These are phyloP conservation scores for Schoenoplectus triqueter DNA, from an alignment of 202 grass and related monocot genomes.

Conservation along the genomic window DNA sequence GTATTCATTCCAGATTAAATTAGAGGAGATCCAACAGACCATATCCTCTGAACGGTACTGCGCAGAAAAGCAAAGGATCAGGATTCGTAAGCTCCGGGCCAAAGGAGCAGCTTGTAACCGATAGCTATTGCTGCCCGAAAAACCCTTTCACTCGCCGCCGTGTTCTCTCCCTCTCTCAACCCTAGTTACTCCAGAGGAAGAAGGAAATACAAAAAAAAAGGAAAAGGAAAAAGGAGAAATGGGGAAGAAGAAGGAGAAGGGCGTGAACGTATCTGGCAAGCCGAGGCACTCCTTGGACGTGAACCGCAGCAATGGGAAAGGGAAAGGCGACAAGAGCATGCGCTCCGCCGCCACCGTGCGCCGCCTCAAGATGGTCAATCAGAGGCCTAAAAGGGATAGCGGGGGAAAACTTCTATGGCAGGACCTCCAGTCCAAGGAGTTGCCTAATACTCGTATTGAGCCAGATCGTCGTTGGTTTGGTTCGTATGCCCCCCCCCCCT, in stretches of 20 bases:
- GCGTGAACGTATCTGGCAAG: conserved; percentile 37
- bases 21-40: no score
- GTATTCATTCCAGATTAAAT: no score
- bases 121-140: not conserved
- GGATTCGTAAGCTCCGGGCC: no score
- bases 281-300: conserved; percentile 53
- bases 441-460: conserved; percentile 85
- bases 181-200: not conserved
- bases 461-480: conserved; percentile 89
- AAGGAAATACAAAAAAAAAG: not conserved
- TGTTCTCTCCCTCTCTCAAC: not conserved
- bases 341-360: conserved; percentile 79
- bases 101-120: no score
- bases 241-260: conserved; percentile 37
- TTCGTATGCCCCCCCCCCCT: conserved; percentile 27
- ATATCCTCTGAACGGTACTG: no score
- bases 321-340: conserved; percentile 51
- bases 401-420: conserved; percentile 64
- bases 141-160: not conserved
- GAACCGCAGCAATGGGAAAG: conserved; percentile 89
- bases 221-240: not conserved
- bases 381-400: conserved; percentile 61
- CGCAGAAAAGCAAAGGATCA: no score
- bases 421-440: conserved; percentile 83
- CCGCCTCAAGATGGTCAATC: conserved; percentile 78